Conservation (phyloP, 2,329 filamentous ascomycete genomes). For the Pseudogymnoascus sp. region DNA sequence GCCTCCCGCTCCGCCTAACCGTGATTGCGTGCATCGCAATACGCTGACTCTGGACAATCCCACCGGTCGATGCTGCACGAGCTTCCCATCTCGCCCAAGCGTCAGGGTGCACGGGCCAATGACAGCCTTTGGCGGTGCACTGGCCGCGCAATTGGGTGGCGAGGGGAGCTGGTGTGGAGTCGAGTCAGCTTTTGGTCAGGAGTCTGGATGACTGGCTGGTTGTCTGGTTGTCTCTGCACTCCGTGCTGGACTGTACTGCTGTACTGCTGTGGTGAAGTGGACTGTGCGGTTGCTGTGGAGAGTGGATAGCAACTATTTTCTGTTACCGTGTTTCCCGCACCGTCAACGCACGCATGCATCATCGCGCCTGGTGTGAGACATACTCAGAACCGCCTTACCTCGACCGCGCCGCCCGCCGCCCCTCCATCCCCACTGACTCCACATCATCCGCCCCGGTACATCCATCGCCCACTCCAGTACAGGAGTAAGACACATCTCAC, state of each 20-base stretch:
- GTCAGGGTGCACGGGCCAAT: background rate
- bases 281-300: too few relatives aligned
- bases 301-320: too few relatives aligned
- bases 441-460: background rate
- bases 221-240: background rate
- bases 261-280: too few relatives aligned
- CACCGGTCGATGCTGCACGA: background rate
- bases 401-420: background rate
- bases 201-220: background rate
- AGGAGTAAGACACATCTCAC: background rate
- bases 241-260: background rate
- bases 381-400: too few relatives aligned
- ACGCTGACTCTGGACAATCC: background rate
- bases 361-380: background rate
- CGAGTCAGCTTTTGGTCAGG: background rate
- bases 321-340: background rate
- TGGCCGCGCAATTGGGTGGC: background rate
- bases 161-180: background rate
- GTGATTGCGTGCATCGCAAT: background rate
- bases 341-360: background rate
- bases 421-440: background rate
- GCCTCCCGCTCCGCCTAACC: background rate
- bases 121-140: background rate
- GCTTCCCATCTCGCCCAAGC: background rate
- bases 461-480: too few relatives aligned